Conservation (phyloP, 2,329 filamentous ascomycete species). For the Penicillium paneum region DNA sequence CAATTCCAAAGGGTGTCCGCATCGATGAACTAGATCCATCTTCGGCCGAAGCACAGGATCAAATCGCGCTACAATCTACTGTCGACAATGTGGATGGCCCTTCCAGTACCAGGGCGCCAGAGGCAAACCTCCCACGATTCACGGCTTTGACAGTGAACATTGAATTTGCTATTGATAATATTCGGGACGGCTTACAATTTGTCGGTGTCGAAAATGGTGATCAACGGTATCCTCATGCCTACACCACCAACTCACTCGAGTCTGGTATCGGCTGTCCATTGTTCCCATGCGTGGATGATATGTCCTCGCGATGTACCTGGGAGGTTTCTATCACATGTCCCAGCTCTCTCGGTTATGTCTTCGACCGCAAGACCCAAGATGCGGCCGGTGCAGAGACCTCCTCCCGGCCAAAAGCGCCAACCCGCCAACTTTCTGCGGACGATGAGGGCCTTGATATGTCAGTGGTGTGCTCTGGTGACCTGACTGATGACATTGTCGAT, state of each 20-base stretch:
- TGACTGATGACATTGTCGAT: constrained; percentile 79
- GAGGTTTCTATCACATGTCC: constrained; percentile 84
- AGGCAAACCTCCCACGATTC: constrained; percentile 49
- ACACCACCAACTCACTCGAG: constrained; percentile 76
- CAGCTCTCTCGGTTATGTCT: constrained; percentile 76
- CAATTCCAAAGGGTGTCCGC: constrained; percentile 58
- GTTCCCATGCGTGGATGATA: constrained; percentile 90
- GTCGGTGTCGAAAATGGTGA: constrained; percentile 79
- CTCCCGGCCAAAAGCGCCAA: constrained; percentile 25
- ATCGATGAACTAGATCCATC: constrained; percentile 60
- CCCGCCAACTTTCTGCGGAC: constrained; percentile 60
- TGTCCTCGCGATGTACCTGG: constrained; percentile 77
- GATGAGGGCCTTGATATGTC: constrained; percentile 86
- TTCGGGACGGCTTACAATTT: constrained; percentile 87
- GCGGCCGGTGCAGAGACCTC: constrained; percentile 15
- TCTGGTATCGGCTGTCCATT: constrained; percentile 78
- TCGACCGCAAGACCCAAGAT: constrained; percentile 38
- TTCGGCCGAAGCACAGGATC: constrained; percentile 48
- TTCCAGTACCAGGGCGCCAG: constrained; percentile 33
- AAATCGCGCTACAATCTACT: constrained; percentile 41
- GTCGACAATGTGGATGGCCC: constrained; percentile 40
- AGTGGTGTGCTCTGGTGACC: constrained; percentile 84
- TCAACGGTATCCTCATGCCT: constrained; percentile 82
- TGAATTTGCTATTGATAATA: constrained; percentile 71
- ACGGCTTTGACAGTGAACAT: constrained; percentile 64